A percentile compares a stretch with the other conserved stretches of the same genome.
Evolutionary conservation across 352 stramenopile genomes (phyloP).

Genomic region (Phytophthora nicotianae): DNA sequence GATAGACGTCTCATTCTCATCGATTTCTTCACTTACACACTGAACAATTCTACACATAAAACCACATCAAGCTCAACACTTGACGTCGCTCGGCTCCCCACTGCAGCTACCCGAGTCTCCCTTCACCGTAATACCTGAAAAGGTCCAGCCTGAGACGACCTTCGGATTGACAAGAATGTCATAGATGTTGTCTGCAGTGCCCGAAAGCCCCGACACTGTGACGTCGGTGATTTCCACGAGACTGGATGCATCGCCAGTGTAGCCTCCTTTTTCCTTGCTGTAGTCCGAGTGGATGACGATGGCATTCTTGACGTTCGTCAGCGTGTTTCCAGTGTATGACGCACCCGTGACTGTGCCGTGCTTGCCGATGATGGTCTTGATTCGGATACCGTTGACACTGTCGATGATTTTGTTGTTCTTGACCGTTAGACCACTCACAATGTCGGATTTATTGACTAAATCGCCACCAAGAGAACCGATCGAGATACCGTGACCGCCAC

Average conservation of each 20-base stretch:
- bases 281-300: conserved; percentile 40
- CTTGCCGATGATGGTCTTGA: conserved; percentile 28
- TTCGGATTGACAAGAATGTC: conserved; percentile 34
- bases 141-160: conserved; percentile 33
- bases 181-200: conserved; percentile 35
- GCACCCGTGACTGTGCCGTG: conserved; percentile 16
- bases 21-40: neutral
- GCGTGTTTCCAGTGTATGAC: conserved; percentile 27
- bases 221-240: conserved; percentile 36
- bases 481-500: conserved; percentile 34
- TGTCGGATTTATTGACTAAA: conserved; percentile 29
- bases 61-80: conserved; percentile 19
- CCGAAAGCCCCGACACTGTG: conserved; percentile 33
- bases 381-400: conserved; percentile 33
- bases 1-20: neutral
- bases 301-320: conserved; percentile 33
- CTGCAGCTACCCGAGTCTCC: conserved; percentile 27
- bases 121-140: conserved; percentile 30
- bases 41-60: conserved; percentile 21
- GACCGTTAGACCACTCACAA: conserved; percentile 30
- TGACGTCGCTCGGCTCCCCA: conserved; percentile 32
- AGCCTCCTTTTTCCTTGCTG: conserved; percentile 34
- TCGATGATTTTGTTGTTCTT: conserved; percentile 42
- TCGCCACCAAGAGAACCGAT: conserved; percentile 33
- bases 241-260: conserved; percentile 34